Conservation (phyloP, 495 filamentous ascomycete genomes). For the Pseudomonodictys pantanalensis region DNA sequence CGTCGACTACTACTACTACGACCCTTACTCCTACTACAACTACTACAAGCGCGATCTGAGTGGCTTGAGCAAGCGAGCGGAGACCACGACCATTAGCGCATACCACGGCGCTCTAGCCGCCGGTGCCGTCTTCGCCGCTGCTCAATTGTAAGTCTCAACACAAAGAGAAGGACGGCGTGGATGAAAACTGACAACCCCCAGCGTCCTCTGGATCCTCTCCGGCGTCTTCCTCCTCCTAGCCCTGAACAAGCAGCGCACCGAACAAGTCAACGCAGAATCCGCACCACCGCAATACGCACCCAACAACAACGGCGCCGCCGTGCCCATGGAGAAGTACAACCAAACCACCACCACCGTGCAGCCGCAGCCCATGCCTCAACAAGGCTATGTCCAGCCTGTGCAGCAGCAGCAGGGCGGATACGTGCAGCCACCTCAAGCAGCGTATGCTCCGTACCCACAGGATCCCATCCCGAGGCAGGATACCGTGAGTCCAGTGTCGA, state of each 20-base stretch:
- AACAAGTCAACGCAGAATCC: not conserved
- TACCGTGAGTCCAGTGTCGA: slow-evolving; percentile 20
- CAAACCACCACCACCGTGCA: not conserved
- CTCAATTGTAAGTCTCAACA: slow-evolving; percentile 11
- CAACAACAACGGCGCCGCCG: slow-evolving; percentile 1
- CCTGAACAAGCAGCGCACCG: slow-evolving; percentile 15
- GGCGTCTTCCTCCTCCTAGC: slow-evolving; percentile 16
- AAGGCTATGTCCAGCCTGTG: slow-evolving; percentile 13
- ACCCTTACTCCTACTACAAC: not conserved
- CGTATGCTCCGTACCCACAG: slow-evolving; percentile 8
- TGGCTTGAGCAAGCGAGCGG: slow-evolving; percentile 2
- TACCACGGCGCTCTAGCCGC: slow-evolving; percentile 29
- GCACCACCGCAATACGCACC: slow-evolving; percentile 8
- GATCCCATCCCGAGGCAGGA: slow-evolving; percentile 18
- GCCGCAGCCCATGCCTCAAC: slow-evolving; percentile 3
- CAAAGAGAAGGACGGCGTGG: not conserved
- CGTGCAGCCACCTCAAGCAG: slow-evolving; percentile 2
- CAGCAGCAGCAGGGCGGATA: not conserved
- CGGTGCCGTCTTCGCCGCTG: slow-evolving; percentile 22
- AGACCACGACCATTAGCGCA: slow-evolving; percentile 9
- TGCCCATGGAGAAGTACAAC: slow-evolving; percentile 21
- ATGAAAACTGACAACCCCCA: slow-evolving; percentile 1
- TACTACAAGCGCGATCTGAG: slow-evolving; percentile 3
- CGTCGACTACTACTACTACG: not conserved
- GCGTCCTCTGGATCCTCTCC: slow-evolving; percentile 11